Evolutionary conservation across 2,329 filamentous ascomycete genomes (phyloP), one percentile per base, ranked within the genome.

Genomic region (Cryphonectria carpinicola): DNA sequence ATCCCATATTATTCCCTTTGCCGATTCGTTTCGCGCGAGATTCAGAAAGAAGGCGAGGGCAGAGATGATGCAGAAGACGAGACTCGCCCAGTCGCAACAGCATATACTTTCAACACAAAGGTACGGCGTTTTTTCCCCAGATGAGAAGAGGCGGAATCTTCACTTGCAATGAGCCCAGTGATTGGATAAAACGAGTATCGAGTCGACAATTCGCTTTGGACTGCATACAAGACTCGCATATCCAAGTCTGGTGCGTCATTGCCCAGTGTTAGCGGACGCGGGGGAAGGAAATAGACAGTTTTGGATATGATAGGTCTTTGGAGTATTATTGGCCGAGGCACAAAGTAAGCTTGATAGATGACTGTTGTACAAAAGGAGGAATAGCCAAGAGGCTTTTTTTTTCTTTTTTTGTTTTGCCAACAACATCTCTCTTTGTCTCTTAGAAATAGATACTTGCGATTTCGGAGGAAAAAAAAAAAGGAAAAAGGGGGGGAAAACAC

Each of bases 101-200:
- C 69, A 72, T 67, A 70, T 58, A 65, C 67, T 60, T 54, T 54
- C 68, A 66, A 54, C 66, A 67, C 67, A 67, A 69, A 72, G 71
- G 71, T 63, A 72, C 22, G 71, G 71, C 71, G 71, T 72, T 72
- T 65, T 41, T 25, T 3, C 32, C 35, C 35, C 56, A 67, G 65
- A 67, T 52, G 56, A 49, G 43, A 54, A 60, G 63, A 66, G 71
- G 39, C 41, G 66, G 66, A 22, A 62, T 63, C 41, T 58, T 61
- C 25, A 60, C 52, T 52, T 39, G 25, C 63, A n/a, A 37, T 58
- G 61, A 68, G 52, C 54, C 46, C 54, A 41, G 69, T 71, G 65
- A 68, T 43, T 66, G 70, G 70, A 68, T 70, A 63, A 61, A 66
- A 66, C 19, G 25, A 65, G 35, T 72, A 52, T 39, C 37, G 54